A percentile compares a stretch with the other conserved stretches of the same genome.
phyloP scores from a whole-genome alignment of 441 rosid genomes.

The Pelargonium myrrhifolium region DNA sequence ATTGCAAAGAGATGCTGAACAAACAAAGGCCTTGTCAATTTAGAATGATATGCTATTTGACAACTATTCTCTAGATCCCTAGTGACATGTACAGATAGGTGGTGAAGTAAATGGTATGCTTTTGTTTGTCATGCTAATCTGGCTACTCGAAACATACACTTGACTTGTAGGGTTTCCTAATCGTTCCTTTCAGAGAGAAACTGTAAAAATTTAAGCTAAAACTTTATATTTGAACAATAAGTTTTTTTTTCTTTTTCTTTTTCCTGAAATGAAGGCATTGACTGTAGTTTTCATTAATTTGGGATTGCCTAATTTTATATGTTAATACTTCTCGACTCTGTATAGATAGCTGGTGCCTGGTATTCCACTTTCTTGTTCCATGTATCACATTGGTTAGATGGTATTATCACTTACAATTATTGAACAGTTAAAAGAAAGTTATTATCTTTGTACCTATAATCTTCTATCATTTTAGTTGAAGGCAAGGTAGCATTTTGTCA shows the following conservation, averaged over 20 bases:
- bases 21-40: background rate
- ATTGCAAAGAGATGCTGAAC: background rate
- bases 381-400: background rate
- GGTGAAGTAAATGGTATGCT: background rate
- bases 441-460: too few relatives aligned
- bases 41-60: background rate
- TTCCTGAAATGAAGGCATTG: background rate
- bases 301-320: background rate
- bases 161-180: too few relatives aligned
- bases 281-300: background rate
- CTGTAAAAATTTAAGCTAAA: too few relatives aligned
- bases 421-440: too few relatives aligned
- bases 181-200: too few relatives aligned
- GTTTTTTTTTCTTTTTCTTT: background rate
- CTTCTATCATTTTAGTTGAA: too few relatives aligned
- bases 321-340: background rate
- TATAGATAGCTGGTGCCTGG: background rate
- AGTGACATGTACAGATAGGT: background rate
- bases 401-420: background rate
- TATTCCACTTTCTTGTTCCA: background rate
- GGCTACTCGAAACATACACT: background rate
- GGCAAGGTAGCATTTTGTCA: too few relatives aligned
- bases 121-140: background rate
- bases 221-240: background rate
- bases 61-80: background rate